A percentile compares a stretch with the other conserved stretches of the same genome.
Conservation (phyloP, 2,329 filamentous ascomycete genomes). For the Penicillium sp. region DNA sequence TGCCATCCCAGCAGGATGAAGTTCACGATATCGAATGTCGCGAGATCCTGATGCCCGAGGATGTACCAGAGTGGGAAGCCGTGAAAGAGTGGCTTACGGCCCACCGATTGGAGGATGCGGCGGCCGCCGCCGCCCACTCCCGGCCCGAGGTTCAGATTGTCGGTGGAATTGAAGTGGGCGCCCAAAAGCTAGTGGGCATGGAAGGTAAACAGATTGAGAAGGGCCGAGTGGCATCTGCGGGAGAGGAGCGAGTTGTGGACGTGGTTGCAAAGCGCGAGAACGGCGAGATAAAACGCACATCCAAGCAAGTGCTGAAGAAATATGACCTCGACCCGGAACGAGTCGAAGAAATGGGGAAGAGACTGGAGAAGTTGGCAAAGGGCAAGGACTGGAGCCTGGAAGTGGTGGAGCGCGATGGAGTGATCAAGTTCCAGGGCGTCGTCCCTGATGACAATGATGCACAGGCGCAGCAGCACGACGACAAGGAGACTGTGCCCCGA, state of each 20-base stretch:
- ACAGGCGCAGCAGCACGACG: not conserved
- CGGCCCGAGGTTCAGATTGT: conserved; percentile 42
- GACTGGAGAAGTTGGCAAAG: conserved; percentile 64
- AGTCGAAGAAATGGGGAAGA: conserved; percentile 63
- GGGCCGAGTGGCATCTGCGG: conserved; percentile 51
- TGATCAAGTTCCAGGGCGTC: conserved; percentile 64
- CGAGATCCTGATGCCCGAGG: conserved; percentile 59
- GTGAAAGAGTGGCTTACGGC: conserved; percentile 32
- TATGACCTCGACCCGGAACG: conserved; percentile 62
- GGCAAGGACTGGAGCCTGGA: conserved; percentile 75
- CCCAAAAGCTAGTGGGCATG: conserved; percentile 50
- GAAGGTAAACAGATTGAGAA: conserved; percentile 55
- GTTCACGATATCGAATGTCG: conserved; percentile 73
- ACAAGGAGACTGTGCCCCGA: conserved; percentile 12
- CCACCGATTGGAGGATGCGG: conserved; percentile 32
- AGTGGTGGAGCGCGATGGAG: conserved; percentile 63
- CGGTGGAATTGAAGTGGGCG: conserved; percentile 57
- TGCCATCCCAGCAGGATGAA: conserved; percentile 70
- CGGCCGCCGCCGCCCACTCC: conserved; percentile 1
- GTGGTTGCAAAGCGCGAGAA: conserved; percentile 54
- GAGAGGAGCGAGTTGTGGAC: conserved; percentile 42
- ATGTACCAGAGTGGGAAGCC: conserved; percentile 46
- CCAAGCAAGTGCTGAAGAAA: conserved; percentile 62
- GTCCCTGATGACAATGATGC: conserved; percentile 55
- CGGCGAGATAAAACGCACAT: conserved; percentile 57